phyloP scores from a whole-genome alignment of 2,329 filamentous ascomycete species.

The Zymoseptoria ardabiliae region DNA sequence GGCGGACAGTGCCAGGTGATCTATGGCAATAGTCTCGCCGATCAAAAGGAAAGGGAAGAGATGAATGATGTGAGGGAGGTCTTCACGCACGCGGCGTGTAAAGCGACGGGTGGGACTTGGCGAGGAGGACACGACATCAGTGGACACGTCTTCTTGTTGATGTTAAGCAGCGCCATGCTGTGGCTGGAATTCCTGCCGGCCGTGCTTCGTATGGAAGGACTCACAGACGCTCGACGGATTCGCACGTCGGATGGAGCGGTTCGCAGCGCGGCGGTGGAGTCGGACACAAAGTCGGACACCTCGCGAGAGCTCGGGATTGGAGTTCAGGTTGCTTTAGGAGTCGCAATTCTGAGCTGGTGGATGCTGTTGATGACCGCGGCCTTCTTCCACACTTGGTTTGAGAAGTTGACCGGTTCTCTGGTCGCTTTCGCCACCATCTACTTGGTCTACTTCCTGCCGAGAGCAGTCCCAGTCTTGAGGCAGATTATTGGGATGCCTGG shows the following conservation, averaged over 20 bases:
- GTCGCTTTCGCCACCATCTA: slow-evolving; percentile 42
- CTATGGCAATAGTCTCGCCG: slow-evolving; percentile 22
- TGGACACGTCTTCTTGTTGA: slow-evolving; percentile 88
- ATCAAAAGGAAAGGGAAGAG: slow-evolving; percentile 38
- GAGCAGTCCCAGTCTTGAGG: slow-evolving; percentile 37
- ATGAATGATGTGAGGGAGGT: slow-evolving; percentile 41
- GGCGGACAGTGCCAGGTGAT: slow-evolving; percentile 72
- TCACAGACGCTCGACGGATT: slow-evolving; percentile 58
- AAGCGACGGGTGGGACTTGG: slow-evolving; percentile 75
- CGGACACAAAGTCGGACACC: slow-evolving; percentile 32
- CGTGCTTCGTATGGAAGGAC: slow-evolving; percentile 43
- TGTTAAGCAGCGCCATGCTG: slow-evolving; percentile 73
- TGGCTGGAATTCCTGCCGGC: slow-evolving; percentile 68
- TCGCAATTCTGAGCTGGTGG: slow-evolving; percentile 73
- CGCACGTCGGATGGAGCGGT: slow-evolving; percentile 60
- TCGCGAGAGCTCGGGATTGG: slow-evolving; percentile 37
- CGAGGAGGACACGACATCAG: slow-evolving; percentile 92
- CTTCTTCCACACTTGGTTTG: slow-evolving; percentile 97
- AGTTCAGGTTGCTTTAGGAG: slow-evolving; percentile 47
- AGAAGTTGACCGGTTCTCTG: slow-evolving; percentile 61
- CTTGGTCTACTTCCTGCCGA: slow-evolving; percentile 42
- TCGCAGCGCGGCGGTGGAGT: slow-evolving; percentile 35
- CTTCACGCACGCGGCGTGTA: slow-evolving; percentile 73
- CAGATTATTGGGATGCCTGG: slow-evolving; percentile 43
- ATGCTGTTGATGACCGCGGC: slow-evolving; percentile 98